Percentiles rank a stretch among this genome's conserved stretches.
Evolutionary conservation across 768 basidiomycete genomes (phyloP).

Genomic region (Lepiota brunneoincarnata): DNA sequence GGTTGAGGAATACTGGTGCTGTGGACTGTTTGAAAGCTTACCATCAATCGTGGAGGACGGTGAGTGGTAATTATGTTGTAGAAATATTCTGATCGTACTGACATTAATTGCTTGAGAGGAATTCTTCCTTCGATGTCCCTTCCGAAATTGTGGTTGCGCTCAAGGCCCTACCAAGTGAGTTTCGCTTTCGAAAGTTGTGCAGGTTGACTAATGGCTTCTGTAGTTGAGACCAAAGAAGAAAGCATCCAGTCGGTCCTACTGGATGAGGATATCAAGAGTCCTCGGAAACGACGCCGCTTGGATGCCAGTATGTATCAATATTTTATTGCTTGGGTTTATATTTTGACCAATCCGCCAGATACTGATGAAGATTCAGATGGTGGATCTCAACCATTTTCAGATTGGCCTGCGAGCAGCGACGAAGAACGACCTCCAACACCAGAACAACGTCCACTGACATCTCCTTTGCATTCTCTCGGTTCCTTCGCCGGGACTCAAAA

Average conservation of each 20-base stretch:
- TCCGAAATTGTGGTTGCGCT: neutral
- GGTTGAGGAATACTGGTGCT: neutral
- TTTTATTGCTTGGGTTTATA: neutral
- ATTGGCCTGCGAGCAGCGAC: neutral
- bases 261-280: neutral
- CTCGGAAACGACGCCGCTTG: slow-evolving; percentile 1
- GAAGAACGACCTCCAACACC: neutral
- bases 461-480: neutral
- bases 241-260: neutral
- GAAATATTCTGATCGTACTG: neutral
- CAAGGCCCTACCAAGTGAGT: slow-evolving; percentile 1
- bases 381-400: slow-evolving; percentile 7
- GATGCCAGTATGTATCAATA: neutral
- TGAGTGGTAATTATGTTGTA: neutral
- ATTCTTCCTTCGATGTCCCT: neutral
- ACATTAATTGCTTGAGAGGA: neutral
- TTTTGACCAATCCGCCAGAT: neutral
- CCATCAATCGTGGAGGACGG: neutral
- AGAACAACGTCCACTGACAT: neutral
- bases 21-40: neutral
- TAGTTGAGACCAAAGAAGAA: slow-evolving; percentile 3
- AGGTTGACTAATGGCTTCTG: neutral
- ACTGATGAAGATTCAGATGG: neutral
- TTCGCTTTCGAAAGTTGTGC: neutral
- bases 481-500: neutral